These are phyloP conservation scores for Colletotrichum sp. DNA, from an alignment of 2,329 filamentous ascomycete genomes.

Conservation along the genomic window DNA sequence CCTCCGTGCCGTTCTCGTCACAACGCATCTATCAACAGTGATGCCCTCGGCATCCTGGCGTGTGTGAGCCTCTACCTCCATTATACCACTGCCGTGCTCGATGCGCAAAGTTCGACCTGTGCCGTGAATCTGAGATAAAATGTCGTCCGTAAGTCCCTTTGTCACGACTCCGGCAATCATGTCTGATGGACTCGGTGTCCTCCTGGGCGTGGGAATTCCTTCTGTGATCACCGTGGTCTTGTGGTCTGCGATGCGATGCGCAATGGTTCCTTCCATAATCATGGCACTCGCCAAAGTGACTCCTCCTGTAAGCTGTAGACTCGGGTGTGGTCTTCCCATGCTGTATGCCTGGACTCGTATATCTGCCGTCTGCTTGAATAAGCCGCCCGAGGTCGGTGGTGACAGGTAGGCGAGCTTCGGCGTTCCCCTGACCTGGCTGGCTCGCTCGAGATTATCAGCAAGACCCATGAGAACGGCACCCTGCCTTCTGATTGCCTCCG, in stretches of 20 bases:
- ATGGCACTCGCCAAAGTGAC: slow-evolving; percentile 52
- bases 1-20: slow-evolving; percentile 34
- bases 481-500: slow-evolving; percentile 58
- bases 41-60: slow-evolving; percentile 21
- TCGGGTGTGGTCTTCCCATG: slow-evolving; percentile 56
- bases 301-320: slow-evolving; percentile 57
- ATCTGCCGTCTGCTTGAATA: slow-evolving; percentile 30
- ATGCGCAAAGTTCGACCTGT: slow-evolving; percentile 21
- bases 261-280: slow-evolving; percentile 45
- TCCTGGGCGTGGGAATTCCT: slow-evolving; percentile 20
- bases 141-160: neutral
- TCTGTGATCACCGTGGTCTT: neutral
- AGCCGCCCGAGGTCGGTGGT: neutral
- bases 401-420: slow-evolving; percentile 65
- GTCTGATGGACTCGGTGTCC: slow-evolving; percentile 25
- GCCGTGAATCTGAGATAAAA: neutral
- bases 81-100: slow-evolving; percentile 32
- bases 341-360: slow-evolving; percentile 51
- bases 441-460: slow-evolving; percentile 39
- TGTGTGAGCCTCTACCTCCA: slow-evolving; percentile 28
- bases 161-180: neutral
- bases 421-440: slow-evolving; percentile 33
- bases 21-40: slow-evolving; percentile 29
- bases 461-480: slow-evolving; percentile 66
- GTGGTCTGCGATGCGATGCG: slow-evolving; percentile 21